Percentiles rank a stretch among this genome's conserved stretches.
Conservation (phyloP, 495 filamentous ascomycete genomes). For the Penicillium ucsense region DNA sequence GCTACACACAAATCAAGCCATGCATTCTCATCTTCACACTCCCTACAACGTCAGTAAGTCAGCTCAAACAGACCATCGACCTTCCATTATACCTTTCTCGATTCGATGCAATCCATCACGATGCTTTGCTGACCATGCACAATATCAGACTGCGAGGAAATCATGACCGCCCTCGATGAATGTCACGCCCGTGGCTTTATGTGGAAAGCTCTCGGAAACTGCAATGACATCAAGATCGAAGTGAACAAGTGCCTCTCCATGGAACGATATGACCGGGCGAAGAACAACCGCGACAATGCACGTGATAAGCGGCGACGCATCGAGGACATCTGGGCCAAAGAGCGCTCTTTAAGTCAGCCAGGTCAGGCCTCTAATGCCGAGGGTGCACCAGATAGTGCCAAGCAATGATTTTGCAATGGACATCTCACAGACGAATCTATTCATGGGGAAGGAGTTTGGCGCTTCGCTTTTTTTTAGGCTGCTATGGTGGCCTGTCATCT, state of each 20-base stretch:
- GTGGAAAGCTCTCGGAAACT: slow-evolving; percentile 78
- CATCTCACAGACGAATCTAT: not conserved
- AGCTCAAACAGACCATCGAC: not conserved
- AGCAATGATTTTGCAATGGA: slow-evolving; percentile 9
- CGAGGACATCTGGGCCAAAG: slow-evolving; percentile 66
- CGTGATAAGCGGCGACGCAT: slow-evolving; percentile 57
- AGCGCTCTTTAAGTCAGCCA: slow-evolving; percentile 21
- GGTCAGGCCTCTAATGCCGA: slow-evolving; percentile 1
- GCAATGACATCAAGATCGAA: slow-evolving; percentile 72
- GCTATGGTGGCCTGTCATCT: not conserved
- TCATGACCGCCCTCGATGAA: slow-evolving; percentile 88
- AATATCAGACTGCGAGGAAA: slow-evolving; percentile 71
- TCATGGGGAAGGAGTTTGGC: slow-evolving; percentile 10
- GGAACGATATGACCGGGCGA: slow-evolving; percentile 68
- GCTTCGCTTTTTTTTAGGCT: slow-evolving; percentile 2
- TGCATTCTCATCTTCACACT: slow-evolving; percentile 97
- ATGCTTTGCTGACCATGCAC: slow-evolving; percentile 3
- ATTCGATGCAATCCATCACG: not conserved
- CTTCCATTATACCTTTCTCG: not conserved
- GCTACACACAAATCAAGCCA: slow-evolving; percentile 17
- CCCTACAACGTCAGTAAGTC: slow-evolving; percentile 73
- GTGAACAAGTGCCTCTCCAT: slow-evolving; percentile 74
- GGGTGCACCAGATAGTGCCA: not conserved
- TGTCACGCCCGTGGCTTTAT: slow-evolving; percentile 91
- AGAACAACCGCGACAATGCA: slow-evolving; percentile 63